phyloP scores from a whole-genome alignment of 2,329 filamentous ascomycete genomes.

The Cadophora sp. region DNA sequence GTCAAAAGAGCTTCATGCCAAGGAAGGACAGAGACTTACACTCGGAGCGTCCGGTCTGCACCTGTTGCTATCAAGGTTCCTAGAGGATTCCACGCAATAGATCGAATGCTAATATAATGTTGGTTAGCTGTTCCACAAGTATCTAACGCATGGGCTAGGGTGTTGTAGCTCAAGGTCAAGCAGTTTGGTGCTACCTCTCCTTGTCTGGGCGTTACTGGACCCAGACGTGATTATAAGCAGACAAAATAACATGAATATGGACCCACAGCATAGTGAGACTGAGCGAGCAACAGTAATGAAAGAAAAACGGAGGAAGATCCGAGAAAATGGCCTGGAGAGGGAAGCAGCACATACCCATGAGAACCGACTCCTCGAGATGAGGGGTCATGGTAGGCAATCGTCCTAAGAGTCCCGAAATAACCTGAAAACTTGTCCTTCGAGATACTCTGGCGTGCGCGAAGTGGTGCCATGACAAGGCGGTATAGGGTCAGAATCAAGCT shows the following conservation, averaged over 20 bases:
- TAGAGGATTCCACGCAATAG: constrained; percentile 87
- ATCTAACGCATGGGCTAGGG: not conserved
- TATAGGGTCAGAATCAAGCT: not conserved
- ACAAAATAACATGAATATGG: not conserved
- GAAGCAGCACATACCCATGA: constrained; percentile 57
- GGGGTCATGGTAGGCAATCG: constrained; percentile 72
- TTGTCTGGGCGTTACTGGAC: not conserved
- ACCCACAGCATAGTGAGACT: not conserved
- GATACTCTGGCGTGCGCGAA: constrained; percentile 59
- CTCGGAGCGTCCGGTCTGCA: constrained; percentile 71
- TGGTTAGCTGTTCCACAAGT: constrained; percentile 5
- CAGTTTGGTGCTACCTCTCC: not conserved
- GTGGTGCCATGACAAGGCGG: constrained; percentile 35
- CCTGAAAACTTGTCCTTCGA: constrained; percentile 72
- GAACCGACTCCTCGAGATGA: constrained; percentile 59
- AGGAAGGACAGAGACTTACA: constrained; percentile 46
- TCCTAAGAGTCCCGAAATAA: constrained; percentile 72
- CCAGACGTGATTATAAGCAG: not conserved
- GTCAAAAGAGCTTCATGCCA: not conserved
- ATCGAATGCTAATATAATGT: constrained; percentile 64
- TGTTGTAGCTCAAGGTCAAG: not conserved
- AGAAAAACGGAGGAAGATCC: not conserved
- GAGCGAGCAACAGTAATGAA: not conserved
- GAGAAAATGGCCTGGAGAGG: constrained; percentile 1
- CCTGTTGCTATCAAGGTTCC: constrained; percentile 87